Conservation (phyloP, 305 asterid species). For the Euphrasia arctica region DNA sequence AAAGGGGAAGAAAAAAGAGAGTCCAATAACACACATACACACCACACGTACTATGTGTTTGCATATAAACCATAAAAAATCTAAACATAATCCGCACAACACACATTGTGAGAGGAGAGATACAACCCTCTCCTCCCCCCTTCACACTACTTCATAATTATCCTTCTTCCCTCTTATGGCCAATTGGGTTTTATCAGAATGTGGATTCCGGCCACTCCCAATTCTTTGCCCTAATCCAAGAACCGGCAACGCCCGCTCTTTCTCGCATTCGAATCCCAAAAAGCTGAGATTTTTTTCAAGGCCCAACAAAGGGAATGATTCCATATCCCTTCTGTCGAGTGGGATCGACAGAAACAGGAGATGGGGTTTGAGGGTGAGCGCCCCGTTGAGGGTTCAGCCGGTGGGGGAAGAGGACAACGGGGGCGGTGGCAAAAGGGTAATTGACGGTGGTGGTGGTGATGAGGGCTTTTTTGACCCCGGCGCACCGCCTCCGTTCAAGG, state of each 20-base stretch:
- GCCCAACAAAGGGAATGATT: conserved; percentile 26
- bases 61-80: too few relatives aligned
- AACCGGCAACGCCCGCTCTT: conserved; percentile 32
- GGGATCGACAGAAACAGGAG: conserved; percentile 37
- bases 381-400: conserved; percentile 51
- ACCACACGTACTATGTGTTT: too few relatives aligned
- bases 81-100: too few relatives aligned
- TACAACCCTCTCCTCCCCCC: background rate
- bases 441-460: conserved; percentile 21
- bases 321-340: conserved; percentile 27
- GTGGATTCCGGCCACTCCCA: conserved; percentile 79
- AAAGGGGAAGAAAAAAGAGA: too few relatives aligned
- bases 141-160: background rate
- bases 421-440: conserved; percentile 14
- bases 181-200: conserved; percentile 71
- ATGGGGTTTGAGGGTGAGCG: conserved; percentile 74
- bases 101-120: too few relatives aligned
- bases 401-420: conserved; percentile 39
- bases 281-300: conserved; percentile 38
- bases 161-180: conserved; percentile 41
- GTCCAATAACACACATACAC: too few relatives aligned
- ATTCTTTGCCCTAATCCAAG: conserved; percentile 59
- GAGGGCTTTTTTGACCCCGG: conserved; percentile 44
- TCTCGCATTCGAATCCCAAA: conserved; percentile 25
- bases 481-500: conserved; percentile 71